Base-by-base conservation (phyloP, 345 rosid genomes). In the Capsella bursapastoris region DNA sequence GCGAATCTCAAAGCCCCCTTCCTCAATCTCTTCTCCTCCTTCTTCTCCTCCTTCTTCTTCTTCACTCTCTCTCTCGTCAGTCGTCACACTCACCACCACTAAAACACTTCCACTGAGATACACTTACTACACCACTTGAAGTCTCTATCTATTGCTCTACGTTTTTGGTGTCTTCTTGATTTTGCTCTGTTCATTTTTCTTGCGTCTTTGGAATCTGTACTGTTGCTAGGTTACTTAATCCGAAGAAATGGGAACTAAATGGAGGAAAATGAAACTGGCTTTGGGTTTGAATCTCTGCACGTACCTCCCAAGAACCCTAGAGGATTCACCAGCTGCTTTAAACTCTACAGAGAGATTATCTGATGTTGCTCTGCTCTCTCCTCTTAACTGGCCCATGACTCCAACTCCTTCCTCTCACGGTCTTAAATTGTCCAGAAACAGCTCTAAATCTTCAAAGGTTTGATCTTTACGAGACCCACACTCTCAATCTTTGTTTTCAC, bases 361-460 rank as follows among this genome's bases (percentile, higher is more conserved):
- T 1, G 89, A 87, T 77, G 97, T 83, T 80, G 93, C 93, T 75
- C 79, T 95, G 82, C 87, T 95, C 50, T 83, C 96, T 66, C 90
- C 97, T 71, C 66, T 68, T 2, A 73, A 81, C 16, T 82, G 85
- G 76, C 97, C 98, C 38, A 83, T 84, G 93, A 89, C 97, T 14
- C 95, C 97, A 3, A 72, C 88, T 18, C 88, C 93, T 2, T 86
- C 98, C 72, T 91, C 98, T 69, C 83, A 83, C 57, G 95, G 90
- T 48, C 77, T 86, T 56, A 91, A 83, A 75, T 68, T 87, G 60
- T 79, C 90, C 69, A 87, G 77, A 83, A 95, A 87, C 48, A 62
- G 79, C 71, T 91, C 92, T 86, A 90, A 87, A 81, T 88, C 98
- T 16, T 88, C 96, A 15, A 90, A 91, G 97, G 98, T 94, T 78